Percentiles rank a stretch among this genome's conserved stretches.
Evolutionary conservation across 352 stramenopile species (phyloP).

Genomic region (Detonula confervacea): DNA sequence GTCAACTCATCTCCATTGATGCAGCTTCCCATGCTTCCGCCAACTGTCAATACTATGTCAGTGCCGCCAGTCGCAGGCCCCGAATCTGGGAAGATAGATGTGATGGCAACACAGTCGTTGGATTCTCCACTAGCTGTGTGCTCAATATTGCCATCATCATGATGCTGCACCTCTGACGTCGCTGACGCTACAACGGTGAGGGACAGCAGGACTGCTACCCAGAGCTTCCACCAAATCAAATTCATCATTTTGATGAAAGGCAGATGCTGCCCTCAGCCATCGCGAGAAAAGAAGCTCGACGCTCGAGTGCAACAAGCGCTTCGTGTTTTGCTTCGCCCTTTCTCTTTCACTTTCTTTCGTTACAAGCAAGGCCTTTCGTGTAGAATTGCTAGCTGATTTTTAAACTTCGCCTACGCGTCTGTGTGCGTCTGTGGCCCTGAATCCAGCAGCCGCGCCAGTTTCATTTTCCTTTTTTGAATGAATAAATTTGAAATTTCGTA

Average conservation of each 20-base stretch:
- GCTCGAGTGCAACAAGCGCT: neutral
- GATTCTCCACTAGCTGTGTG: neutral
- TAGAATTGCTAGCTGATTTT: no score
- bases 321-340: no score
- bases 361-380: no score
- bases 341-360: no score
- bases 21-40: slow-evolving; percentile 3
- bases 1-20: slow-evolving; percentile 10
- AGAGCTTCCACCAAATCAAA: neutral
- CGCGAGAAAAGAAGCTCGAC: neutral
- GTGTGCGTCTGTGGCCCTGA: no score
- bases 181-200: neutral
- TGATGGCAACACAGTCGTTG: slow-evolving; percentile 15
- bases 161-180: neutral
- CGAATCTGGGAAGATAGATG: slow-evolving; percentile 24
- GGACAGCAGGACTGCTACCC: slow-evolving; percentile 9
- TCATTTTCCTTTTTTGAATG: no score
- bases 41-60: slow-evolving; percentile 16
- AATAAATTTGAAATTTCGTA: no score
- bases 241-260: slow-evolving; percentile 17
- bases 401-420: no score
- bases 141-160: neutral
- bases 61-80: slow-evolving; percentile 28
- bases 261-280: neutral
- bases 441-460: no score